Conservation (phyloP, 495 filamentous ascomycete genomes). For the Polyplosphaeria fusca region DNA sequence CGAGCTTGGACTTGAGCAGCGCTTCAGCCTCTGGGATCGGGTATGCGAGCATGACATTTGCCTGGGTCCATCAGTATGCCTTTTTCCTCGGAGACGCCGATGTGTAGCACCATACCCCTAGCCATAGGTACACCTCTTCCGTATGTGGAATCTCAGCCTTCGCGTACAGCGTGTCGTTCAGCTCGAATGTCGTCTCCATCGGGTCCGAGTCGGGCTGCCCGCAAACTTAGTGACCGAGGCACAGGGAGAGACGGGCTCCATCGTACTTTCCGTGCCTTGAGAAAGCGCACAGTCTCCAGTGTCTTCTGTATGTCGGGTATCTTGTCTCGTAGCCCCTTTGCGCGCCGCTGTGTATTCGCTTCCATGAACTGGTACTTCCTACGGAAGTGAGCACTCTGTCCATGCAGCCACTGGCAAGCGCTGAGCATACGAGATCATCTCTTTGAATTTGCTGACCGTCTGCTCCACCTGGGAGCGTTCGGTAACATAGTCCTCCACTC, state of each 20-base stretch:
- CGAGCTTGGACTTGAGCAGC: conserved; percentile 73
- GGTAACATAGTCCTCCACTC: conserved; percentile 91
- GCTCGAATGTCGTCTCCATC: conserved; percentile 88
- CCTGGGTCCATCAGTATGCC: conserved; percentile 46
- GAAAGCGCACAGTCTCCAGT: conserved; percentile 84
- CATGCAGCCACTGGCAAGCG: background rate
- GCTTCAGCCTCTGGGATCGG: conserved; percentile 80
- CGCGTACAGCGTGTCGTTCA: conserved; percentile 94
- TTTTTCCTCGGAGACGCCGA: background rate
- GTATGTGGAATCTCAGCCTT: conserved; percentile 77
- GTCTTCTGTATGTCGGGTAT: conserved; percentile 97
- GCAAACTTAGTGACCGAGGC: background rate
- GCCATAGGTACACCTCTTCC: conserved; percentile 94
- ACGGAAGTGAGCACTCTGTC: background rate
- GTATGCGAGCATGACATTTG: conserved; percentile 97
- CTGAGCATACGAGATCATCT: conserved; percentile 78
- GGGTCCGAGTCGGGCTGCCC: conserved; percentile 50
- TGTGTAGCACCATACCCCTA: conserved; percentile 58
- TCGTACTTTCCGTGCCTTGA: conserved; percentile 64
- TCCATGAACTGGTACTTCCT: conserved; percentile 99
- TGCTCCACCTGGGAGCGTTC: conserved; percentile 81
- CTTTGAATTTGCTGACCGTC: conserved; percentile 89
- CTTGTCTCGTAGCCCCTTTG: conserved; percentile 84
- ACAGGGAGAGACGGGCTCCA: background rate
- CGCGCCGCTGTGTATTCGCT: conserved; percentile 79